phyloP scores from a whole-genome alignment of 1,284 basidiomycete genomes.

The Macrocybe sp. region DNA sequence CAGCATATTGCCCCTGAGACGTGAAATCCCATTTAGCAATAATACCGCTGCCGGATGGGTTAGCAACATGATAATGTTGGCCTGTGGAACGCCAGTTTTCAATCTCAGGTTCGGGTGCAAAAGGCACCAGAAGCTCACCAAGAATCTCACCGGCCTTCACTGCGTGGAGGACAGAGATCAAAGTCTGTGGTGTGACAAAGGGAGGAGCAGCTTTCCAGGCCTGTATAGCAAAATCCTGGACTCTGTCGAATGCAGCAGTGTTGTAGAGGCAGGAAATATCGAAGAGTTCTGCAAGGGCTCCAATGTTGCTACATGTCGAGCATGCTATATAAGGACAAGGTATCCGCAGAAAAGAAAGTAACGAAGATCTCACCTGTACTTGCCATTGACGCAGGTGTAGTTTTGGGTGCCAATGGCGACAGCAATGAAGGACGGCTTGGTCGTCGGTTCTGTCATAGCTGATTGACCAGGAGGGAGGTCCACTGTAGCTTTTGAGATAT shows the following conservation, averaged over 20 bases:
- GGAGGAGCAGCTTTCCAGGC: conserved; percentile 30
- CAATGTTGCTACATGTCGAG: conserved; percentile 23
- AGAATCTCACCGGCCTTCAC: conserved; percentile 6
- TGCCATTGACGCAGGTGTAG: conserved; percentile 39
- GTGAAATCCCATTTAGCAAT: conserved; percentile 58
- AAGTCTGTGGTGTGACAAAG: conserved; percentile 23
- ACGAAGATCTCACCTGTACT: conserved; percentile 17
- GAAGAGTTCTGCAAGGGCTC: conserved; percentile 56
- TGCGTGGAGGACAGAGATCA: conserved; percentile 25
- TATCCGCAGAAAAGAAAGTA: not conserved
- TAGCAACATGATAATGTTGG: conserved; percentile 51
- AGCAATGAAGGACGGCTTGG: conserved; percentile 35
- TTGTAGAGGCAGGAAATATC: conserved; percentile 53
- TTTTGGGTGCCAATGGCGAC: conserved; percentile 47
- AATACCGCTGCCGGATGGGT: conserved; percentile 39
- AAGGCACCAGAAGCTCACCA: conserved; percentile 27
- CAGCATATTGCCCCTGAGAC: conserved; percentile 26
- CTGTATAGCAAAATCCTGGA: conserved; percentile 37
- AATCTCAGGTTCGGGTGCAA: conserved; percentile 3
- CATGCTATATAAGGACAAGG: conserved; percentile 5
- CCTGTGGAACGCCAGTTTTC: conserved; percentile 21
- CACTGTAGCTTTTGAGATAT: conserved; percentile 17
- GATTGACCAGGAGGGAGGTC: conserved; percentile 18
- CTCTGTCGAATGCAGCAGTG: conserved; percentile 30
- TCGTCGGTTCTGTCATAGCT: conserved; percentile 28